Conservation (phyloP, 164 flowering plant genomes). For the Annona squamosa region DNA sequence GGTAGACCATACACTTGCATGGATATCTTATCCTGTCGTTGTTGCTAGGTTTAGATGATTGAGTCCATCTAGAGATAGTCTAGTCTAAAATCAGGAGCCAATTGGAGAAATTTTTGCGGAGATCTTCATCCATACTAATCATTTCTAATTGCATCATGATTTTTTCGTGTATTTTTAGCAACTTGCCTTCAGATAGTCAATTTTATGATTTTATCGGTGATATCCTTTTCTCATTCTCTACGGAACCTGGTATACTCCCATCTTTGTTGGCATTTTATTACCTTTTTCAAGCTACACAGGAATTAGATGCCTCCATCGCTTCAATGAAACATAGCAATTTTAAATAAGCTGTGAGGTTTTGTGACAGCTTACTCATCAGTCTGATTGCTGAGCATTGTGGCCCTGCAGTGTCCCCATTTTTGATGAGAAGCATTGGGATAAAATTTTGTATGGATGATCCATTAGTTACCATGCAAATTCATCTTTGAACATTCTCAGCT, state of each 20-base stretch:
- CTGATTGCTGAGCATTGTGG: too few relatives aligned
- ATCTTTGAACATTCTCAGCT: too few relatives aligned
- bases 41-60: slow-evolving; percentile 30
- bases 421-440: too few relatives aligned
- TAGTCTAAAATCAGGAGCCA: not conserved
- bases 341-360: too few relatives aligned
- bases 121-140: not conserved
- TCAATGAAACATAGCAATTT: too few relatives aligned
- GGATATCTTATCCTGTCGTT: slow-evolving; percentile 60
- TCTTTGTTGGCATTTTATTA: not conserved
- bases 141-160: not conserved
- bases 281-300: not conserved
- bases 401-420: too few relatives aligned
- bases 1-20: slow-evolving; percentile 59
- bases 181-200: not conserved
- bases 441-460: too few relatives aligned
- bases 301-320: too few relatives aligned
- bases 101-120: not conserved
- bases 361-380: too few relatives aligned
- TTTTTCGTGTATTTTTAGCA: not conserved
- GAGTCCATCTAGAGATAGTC: not conserved
- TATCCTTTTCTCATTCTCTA: not conserved
- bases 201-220: not conserved
- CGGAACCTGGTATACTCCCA: not conserved
- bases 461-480: too few relatives aligned